Evolutionary conservation across 106 monocot species (phyloP), one percentile per base, ranked within the genome.

Genomic region (Triglochin maritima): DNA sequence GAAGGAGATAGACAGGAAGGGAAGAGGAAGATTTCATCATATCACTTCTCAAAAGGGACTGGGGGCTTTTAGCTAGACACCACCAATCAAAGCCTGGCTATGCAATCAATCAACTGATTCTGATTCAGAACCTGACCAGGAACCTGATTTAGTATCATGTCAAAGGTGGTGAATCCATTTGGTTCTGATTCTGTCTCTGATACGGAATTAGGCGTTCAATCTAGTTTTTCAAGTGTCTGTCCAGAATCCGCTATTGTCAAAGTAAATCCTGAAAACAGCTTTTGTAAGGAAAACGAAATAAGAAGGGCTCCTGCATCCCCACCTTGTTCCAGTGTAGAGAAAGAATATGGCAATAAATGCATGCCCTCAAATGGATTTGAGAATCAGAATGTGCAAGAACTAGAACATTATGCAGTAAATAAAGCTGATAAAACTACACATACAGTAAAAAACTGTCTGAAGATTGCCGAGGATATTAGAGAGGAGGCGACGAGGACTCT

Each of bases 391-490:
- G 79, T 89, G 11, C 85, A 94, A 63, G 94, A 94, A 65, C 70
- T 94, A 45, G 84, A 94, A 59, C 74, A 75, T 46, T 84, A 89
- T 77, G 87, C 89, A 14, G 86, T 70, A 13, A 77, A 89, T 63
- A 84, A 89, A 71, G 78, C 89, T 44, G 84, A 94, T 67, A 82
- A 94, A 62, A 89, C 89, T 9, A 94, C 94, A 44, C 50, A 81
- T 14, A 87, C 77, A 46, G 65, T 94, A 47, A 71, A 87, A 59
- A 86, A 59, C 12, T 89, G 86, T 56, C 47, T 86, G 62, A 82
- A 75, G 77, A 89, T 94, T 73, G 94, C 85, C 57, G 94, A 94
- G 76, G 81, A 83, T 54, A 94, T 94, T 2, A 87, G 71, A 67
- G 87, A 94, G 57, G 94, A 79, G 63, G 90, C 94, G 4, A 66